These are phyloP conservation scores for Claviceps fusiformis DNA, from an alignment of 2,329 filamentous ascomycete genomes.

Conservation along the genomic window DNA sequence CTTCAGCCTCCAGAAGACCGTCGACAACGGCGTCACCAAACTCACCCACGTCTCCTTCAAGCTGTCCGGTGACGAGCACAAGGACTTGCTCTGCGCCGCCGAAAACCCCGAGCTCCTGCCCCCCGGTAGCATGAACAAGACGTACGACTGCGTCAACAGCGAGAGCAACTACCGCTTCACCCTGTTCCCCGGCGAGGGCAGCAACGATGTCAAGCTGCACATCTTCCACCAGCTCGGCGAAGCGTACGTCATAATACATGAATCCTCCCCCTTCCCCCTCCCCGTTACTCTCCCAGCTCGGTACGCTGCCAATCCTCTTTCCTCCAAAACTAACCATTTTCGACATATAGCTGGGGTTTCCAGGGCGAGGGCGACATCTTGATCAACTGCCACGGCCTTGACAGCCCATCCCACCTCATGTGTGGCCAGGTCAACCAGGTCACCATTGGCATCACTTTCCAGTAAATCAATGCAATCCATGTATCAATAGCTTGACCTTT, in stretches of 20 bases:
- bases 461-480: too few relatives aligned
- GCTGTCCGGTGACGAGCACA: constrained; percentile 10
- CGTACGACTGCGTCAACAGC: constrained; percentile 11
- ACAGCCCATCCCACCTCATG: too few relatives aligned
- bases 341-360: neutral
- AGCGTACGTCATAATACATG: constrained; percentile 9
- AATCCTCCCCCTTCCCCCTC: neutral
- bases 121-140: constrained; percentile 1
- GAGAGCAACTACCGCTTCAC: constrained; percentile 17
- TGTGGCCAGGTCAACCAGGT: too few relatives aligned
- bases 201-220: neutral
- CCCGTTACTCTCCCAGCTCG: too few relatives aligned
- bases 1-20: neutral
- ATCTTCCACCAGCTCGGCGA: constrained; percentile 1
- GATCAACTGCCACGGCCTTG: neutral
- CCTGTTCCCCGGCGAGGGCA: constrained; percentile 7
- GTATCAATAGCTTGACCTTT: too few relatives aligned
- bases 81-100: constrained; percentile 10
- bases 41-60: constrained; percentile 9
- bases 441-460: too few relatives aligned
- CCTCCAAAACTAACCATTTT: neutral
- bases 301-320: too few relatives aligned
- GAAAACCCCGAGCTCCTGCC: constrained; percentile 6
- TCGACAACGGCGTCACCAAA: constrained; percentile 3
- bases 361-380: neutral